Conservation (phyloP, 768 basidiomycete species). For the Neoboletus brunneissimus region DNA sequence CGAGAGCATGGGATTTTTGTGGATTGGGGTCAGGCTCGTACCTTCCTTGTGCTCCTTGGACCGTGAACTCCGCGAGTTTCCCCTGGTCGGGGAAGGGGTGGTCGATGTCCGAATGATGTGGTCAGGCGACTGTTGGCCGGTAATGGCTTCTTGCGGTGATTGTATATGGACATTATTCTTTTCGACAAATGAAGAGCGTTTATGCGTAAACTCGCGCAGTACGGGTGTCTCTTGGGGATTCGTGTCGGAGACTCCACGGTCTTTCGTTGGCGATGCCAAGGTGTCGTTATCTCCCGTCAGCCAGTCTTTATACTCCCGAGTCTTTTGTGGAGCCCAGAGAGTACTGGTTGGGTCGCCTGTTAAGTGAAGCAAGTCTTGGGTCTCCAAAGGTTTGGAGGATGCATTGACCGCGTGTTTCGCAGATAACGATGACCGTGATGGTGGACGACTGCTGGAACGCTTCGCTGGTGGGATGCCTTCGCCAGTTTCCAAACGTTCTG, state of each 20-base stretch:
- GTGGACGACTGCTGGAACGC: conserved; percentile 19
- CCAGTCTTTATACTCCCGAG: conserved; percentile 57
- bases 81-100: conserved; percentile 23
- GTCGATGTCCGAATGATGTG: conserved; percentile 1
- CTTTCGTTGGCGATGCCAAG: conserved; percentile 17
- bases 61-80: conserved; percentile 25
- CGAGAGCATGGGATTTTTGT: conserved; percentile 5
- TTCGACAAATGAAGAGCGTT: conserved; percentile 67
- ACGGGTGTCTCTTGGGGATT: conserved; percentile 41
- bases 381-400: conserved; percentile 40
- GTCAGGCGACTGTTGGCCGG: conserved; percentile 15
- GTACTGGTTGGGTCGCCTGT: conserved; percentile 7
- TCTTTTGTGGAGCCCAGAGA: conserved; percentile 17
- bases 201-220: conserved; percentile 68
- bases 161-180: conserved; percentile 34
- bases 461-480: conserved; percentile 14
- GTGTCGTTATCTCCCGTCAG: conserved; percentile 65
- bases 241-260: conserved; percentile 9
- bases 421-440: conserved; percentile 44
- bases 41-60: conserved; percentile 35
- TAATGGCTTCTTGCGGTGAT: conserved; percentile 35
- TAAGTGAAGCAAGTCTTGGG: conserved; percentile 19
- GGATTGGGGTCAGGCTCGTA: conserved; percentile 5
- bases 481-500: conserved; percentile 15
- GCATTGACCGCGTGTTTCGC: conserved; percentile 48